phyloP scores from a whole-genome alignment of 345 rosid species.

The Murraya paniculata region DNA sequence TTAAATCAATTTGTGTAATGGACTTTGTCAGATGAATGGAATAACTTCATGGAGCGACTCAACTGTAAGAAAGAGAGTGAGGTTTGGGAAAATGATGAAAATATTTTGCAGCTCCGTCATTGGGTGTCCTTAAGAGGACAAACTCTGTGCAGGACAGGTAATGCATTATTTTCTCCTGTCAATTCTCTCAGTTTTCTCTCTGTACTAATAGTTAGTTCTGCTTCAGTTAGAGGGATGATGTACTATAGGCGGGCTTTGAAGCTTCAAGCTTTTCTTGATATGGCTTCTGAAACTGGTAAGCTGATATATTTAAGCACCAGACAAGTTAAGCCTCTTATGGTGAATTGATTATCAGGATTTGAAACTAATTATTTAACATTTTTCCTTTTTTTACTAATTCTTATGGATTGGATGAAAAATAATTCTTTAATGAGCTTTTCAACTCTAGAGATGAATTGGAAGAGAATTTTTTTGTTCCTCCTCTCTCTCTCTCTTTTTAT shows the following conservation, averaged over 20 bases:
- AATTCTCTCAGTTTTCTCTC: background rate
- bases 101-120: slow-evolving; percentile 89
- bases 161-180: slow-evolving; percentile 11
- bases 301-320: background rate
- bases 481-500: background rate
- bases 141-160: slow-evolving; percentile 91
- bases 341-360: background rate
- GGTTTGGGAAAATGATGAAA: slow-evolving; percentile 89
- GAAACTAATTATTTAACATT: background rate
- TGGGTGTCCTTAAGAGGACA: slow-evolving; percentile 98
- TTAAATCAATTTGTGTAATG: slow-evolving; percentile 6
- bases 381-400: too few species aligned
- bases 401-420: too few species aligned
- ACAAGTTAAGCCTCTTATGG: background rate
- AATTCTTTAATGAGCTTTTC: background rate
- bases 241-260: slow-evolving; percentile 92
- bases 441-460: background rate
- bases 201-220: slow-evolving; percentile 20
- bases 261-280: slow-evolving; percentile 99
- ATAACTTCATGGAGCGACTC: slow-evolving; percentile 84
- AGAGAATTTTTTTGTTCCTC: background rate
- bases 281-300: slow-evolving; percentile 85
- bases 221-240: slow-evolving; percentile 98
- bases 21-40: slow-evolving; percentile 81
- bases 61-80: slow-evolving; percentile 68